Conservation (phyloP, 2,329 filamentous ascomycete species). For the Trichoderma aggressivum region DNA sequence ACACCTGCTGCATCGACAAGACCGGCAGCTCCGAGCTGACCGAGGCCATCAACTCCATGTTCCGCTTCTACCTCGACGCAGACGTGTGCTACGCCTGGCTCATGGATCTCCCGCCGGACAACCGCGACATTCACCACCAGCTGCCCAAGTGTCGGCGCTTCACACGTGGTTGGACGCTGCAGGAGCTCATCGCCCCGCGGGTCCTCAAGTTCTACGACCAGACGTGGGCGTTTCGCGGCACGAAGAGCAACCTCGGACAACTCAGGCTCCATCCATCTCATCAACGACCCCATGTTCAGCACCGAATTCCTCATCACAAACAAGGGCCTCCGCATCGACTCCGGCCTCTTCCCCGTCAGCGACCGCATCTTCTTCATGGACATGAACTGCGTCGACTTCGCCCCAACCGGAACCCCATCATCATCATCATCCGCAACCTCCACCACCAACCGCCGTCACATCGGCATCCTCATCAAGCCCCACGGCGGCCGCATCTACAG, state of each 20-base stretch:
- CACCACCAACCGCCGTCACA: neutral
- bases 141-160: constrained; percentile 19
- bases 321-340: neutral
- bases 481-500: neutral
- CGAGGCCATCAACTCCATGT: neutral
- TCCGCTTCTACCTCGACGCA: neutral
- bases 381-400: neutral
- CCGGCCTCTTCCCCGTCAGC: neutral
- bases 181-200: constrained; percentile 31
- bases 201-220: constrained; percentile 26
- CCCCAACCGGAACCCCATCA: neutral
- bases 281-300: neutral
- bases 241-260: neutral
- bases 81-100: neutral
- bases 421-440: neutral
- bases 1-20: constrained; percentile 23
- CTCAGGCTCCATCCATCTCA: too few species aligned
- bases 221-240: neutral
- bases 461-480: neutral
- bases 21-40: constrained; percentile 13
- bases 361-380: neutral
- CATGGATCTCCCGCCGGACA: neutral
- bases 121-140: neutral
- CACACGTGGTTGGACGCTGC: constrained; percentile 16
- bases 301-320: neutral